Percentiles rank a stretch among this genome's conserved stretches.
These are phyloP conservation scores for Apiospora arundinis DNA, from an alignment of 2,329 filamentous ascomycete genomes.

Conservation along the genomic window DNA sequence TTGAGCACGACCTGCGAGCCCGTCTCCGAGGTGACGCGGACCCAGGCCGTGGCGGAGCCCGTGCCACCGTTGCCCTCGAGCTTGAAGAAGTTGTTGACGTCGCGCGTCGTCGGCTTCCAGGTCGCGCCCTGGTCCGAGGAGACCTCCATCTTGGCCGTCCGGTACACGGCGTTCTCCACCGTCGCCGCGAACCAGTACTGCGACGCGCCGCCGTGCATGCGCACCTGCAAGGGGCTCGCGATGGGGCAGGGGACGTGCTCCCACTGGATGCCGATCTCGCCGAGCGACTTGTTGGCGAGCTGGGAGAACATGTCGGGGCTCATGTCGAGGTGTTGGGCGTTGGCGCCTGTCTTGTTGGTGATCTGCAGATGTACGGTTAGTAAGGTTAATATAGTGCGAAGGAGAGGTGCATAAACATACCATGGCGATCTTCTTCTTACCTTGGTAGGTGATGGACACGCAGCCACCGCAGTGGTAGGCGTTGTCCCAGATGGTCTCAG, in stretches of 20 bases:
- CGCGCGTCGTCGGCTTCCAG: conserved; percentile 19
- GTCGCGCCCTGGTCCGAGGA: conserved; percentile 7
- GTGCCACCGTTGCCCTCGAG: conserved; percentile 18
- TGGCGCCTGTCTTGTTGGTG: conserved; percentile 21
- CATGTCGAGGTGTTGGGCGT: conserved; percentile 21
- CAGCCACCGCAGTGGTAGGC: conserved; percentile 21
- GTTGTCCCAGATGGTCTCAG: conserved; percentile 22
- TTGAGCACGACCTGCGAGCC: conserved; percentile 13
- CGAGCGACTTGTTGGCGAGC: conserved; percentile 20
- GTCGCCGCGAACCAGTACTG: conserved; percentile 31
- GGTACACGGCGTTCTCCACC: conserved; percentile 30
- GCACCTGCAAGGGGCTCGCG: conserved; percentile 26
- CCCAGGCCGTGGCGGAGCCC: conserved; percentile 6
- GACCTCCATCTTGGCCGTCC: conserved; percentile 29
- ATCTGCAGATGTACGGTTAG: background rate
- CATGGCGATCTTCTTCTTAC: conserved; percentile 23
- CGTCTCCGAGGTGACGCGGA: conserved; percentile 21
- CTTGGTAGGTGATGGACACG: conserved; percentile 19
- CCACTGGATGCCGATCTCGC: conserved; percentile 21
- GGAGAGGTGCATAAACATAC: too few species aligned
- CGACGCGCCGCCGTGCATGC: conserved; percentile 29
- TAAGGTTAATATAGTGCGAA: too few species aligned
- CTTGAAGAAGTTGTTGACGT: conserved; percentile 23
- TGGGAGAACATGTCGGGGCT: conserved; percentile 21
- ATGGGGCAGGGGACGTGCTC: conserved; percentile 21